phyloP scores from a whole-genome alignment of 805 yeast species.

The Saccharomycopsis sp. region DNA sequence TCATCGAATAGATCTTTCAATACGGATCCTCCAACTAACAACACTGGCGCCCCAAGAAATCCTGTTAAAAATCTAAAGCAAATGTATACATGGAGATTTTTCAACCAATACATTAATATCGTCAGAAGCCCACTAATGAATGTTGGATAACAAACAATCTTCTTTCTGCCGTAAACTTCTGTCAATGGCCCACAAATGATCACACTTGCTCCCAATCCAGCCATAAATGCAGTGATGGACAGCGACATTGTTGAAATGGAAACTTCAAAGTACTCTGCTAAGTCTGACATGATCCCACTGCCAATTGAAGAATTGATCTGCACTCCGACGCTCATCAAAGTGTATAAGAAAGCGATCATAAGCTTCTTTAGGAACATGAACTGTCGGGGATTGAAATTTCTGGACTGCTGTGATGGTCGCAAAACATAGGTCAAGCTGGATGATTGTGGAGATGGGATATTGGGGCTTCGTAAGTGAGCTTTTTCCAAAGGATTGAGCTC shows the following conservation, averaged over 20 bases:
- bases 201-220: slow-evolving; percentile 14
- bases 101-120: not conserved
- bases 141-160: slow-evolving; percentile 12
- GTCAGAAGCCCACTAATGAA: slow-evolving; percentile 13
- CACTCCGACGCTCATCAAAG: slow-evolving; percentile 13
- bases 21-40: slow-evolving; percentile 14
- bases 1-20: slow-evolving; percentile 14
- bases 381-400: slow-evolving; percentile 6
- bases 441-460: too few relatives aligned
- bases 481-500: too few relatives aligned
- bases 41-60: slow-evolving; percentile 15
- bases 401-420: too few relatives aligned
- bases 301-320: slow-evolving; percentile 16
- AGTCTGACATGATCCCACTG: slow-evolving; percentile 11
- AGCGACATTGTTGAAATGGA: slow-evolving; percentile 3
- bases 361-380: slow-evolving; percentile 7
- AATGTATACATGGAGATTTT: slow-evolving; percentile 4
- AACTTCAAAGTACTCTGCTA: slow-evolving; percentile 1
- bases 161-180: slow-evolving; percentile 17
- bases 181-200: slow-evolving; percentile 15
- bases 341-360: slow-evolving; percentile 8
- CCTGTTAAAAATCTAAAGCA: slow-evolving; percentile 10
- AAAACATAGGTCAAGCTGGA: too few relatives aligned
- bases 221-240: slow-evolving; percentile 9
- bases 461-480: too few relatives aligned